Evolutionary conservation across 305 asterid species (phyloP), one percentile per base, ranked within the genome.

Genomic region (Fraxinus platypoda): DNA sequence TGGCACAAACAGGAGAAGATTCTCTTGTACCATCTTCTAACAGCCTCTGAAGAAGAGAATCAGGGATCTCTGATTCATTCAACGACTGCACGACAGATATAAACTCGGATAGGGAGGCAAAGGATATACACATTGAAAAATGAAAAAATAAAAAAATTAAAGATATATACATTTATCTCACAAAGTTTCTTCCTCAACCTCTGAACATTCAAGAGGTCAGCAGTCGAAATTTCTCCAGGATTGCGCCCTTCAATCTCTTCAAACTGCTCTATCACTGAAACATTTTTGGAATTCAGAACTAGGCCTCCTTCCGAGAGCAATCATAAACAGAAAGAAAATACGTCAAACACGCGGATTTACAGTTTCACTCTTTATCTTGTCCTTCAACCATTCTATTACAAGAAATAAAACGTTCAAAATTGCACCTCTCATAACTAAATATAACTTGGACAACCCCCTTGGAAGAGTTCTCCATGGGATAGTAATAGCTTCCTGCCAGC

Each of bases 1-100:
- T 82, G 35, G 98, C 98, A 87, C 97, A 92, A 35, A 94, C 98
- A 0, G 99, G 99, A 62, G 99, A 97, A 81, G 93, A 96, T 84
- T 96, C 99, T 49, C 66, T 86, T 83, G 85, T 80, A 46, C 97
- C 92, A 15, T 17, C 21, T 75, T 90, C 94, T 64, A 93, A 82
- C 88, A 96, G 80, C 82, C 98, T 91, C 87, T 84, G 86, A 15
- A 96, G 90, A 59, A 96, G 95, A 79, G 91, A 83, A 87, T 96
- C 97, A 0, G 98, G 94, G 78, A 96, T 90, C 79, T 85, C 94
- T 54, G 98, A 90, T 86, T 91, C 97, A 35, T 84, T 80, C 31
- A 87, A 30, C 5, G 90, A 89, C 98, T 94, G 91, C 88, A 86
- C 57, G 26, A 70, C 38, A 70, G 43, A 34, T 62, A 33, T 19